Base-by-base conservation (phyloP, 2,329 filamentous ascomycete genomes). In the Pseudodiploospora longispora region DNA sequence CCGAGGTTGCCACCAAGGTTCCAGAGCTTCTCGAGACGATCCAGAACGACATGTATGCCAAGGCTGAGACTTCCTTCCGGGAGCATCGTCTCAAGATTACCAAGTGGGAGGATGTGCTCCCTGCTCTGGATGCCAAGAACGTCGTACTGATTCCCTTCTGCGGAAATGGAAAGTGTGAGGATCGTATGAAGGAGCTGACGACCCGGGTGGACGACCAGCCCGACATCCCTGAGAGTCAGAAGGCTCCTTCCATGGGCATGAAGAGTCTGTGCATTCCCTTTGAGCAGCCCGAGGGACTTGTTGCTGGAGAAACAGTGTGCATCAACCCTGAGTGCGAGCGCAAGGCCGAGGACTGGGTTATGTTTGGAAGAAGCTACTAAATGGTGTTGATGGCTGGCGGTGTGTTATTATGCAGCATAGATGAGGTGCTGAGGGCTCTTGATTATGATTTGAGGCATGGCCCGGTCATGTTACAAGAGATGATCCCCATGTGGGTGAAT, bases 91-190 rank as follows among this genome's bases (percentile, higher is more conserved):
- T 93, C 55, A 70, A 85, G 50, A 74, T 97, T 55, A 87, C 80
- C 40, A 80, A 90, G 54, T 98, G 93, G 93, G 83, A 87, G 34
- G 84, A 95, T 42, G 94, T 98, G 44, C 80, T 93, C 38, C 91
- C 93, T 6, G 82, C 87, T 1, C 79, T 98, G 35, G 93, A 98
- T 65, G 73, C 78, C 61, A 95, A 94, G 78, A 95, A 97, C 60
- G 82, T 97, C 36, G 83, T 94, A 36, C 72, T 97, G 48, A 94
- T 97, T 52, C 91, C 91, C 42, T 86, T 88, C 73, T 98, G 94
- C 63, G 72, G 90, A 50, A 85, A 79, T 32, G 68, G 70, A 53
- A 81, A 86, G 62, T 97, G 91, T 60, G 91, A 96, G 68, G 91
- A 96, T 57, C 80, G 87, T 64, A 88, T 97, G 71, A 97, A 97